Evolutionary conservation across 164 flowering plant species (phyloP).

Genomic region (Magnolia officinalis): DNA sequence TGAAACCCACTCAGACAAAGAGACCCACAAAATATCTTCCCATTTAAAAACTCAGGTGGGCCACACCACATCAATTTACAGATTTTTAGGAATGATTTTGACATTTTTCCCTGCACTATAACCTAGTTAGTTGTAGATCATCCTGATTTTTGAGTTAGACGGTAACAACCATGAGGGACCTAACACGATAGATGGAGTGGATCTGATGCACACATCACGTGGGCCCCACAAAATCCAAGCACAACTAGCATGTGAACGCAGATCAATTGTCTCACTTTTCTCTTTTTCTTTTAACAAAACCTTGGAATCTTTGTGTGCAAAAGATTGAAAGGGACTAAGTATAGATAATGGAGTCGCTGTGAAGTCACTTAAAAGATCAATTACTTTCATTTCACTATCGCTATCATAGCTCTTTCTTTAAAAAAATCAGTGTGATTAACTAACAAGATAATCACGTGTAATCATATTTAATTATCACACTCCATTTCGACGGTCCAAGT

Average conservation of each 20-base stretch:
- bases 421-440: background rate
- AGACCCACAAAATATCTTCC: too few species aligned
- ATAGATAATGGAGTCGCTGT: background rate
- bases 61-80: too few species aligned
- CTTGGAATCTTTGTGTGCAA: background rate
- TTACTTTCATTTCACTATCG: background rate
- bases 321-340: background rate
- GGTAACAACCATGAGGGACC: too few species aligned
- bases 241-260: background rate
- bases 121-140: too few species aligned
- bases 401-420: background rate
- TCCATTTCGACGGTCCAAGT: background rate
- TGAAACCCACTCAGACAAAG: too few species aligned
- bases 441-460: background rate
- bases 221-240: background rate
- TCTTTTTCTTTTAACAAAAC: background rate
- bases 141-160: too few species aligned
- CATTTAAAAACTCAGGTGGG: too few species aligned
- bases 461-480: conserved; percentile 1
- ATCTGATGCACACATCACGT: background rate
- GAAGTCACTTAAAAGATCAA: background rate
- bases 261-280: background rate
- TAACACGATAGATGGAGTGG: too few species aligned
- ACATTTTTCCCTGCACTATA: too few species aligned
- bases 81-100: too few species aligned